A percentile compares a stretch with the other conserved stretches of the same genome.
Evolutionary conservation across 495 filamentous ascomycete species (phyloP).

Genomic region (Podospora pseudoanserina): DNA sequence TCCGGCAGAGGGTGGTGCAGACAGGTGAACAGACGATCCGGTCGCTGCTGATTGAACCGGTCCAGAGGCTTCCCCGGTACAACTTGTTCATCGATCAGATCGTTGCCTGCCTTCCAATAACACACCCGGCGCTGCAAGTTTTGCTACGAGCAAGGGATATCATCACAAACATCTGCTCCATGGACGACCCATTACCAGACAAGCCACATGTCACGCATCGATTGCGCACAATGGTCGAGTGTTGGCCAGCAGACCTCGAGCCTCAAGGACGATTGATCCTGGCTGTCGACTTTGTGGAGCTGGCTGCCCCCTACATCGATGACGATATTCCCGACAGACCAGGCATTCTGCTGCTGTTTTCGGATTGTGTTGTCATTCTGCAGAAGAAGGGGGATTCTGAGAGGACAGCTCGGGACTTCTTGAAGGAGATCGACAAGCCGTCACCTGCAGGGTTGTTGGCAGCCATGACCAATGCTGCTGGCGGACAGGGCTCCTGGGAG

Average conservation of each 20-base stretch:
- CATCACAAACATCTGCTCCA: conserved; percentile 89
- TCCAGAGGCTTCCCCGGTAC: conserved; percentile 92
- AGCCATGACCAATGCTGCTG: conserved; percentile 53
- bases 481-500: conserved; percentile 52
- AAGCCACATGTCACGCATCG: conserved; percentile 67
- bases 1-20: conserved; percentile 71
- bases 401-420: conserved; percentile 69
- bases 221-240: conserved; percentile 68
- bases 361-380: conserved; percentile 74
- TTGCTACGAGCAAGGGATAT: conserved; percentile 85
- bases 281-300: conserved; percentile 76
- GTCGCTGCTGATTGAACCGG: conserved; percentile 92
- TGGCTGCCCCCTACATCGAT: conserved; percentile 63
- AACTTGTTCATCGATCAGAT: conserved; percentile 96
- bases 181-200: conserved; percentile 65
- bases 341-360: conserved; percentile 79
- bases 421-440: conserved; percentile 79
- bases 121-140: conserved; percentile 73
- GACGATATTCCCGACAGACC: conserved; percentile 39
- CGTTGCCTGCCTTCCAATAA: conserved; percentile 71
- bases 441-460: conserved; percentile 54
- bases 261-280: conserved; percentile 78
- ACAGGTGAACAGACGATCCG: conserved; percentile 87
- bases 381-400: conserved; percentile 58
- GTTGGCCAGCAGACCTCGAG: conserved; percentile 71